phyloP scores from a whole-genome alignment of 1,284 basidiomycete species.

The Ceratobasidium sp. region DNA sequence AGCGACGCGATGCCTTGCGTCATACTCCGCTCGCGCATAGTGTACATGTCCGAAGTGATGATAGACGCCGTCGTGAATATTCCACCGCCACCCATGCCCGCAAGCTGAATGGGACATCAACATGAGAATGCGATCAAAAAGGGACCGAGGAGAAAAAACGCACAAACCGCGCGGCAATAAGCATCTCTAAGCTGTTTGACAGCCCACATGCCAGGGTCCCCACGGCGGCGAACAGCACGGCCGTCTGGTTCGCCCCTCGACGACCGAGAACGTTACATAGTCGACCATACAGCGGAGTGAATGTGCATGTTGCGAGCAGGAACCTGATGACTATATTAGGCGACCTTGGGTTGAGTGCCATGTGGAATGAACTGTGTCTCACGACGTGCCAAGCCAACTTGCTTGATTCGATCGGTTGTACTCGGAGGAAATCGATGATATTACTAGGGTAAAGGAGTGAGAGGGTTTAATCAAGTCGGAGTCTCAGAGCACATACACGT shows the following conservation, averaged over 20 bases:
- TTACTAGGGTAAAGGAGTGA: conserved; percentile 54
- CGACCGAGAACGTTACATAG: conserved; percentile 81
- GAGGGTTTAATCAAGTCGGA: not conserved
- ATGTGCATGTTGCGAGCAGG: conserved; percentile 77
- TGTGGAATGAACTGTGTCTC: conserved; percentile 43
- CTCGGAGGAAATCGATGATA: conserved; percentile 79
- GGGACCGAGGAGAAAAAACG: conserved; percentile 45
- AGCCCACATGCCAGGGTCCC: conserved; percentile 79
- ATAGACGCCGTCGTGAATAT: conserved; percentile 75
- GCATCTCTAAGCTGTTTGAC: conserved; percentile 73
- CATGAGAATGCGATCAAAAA: conserved; percentile 19
- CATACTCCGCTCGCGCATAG: conserved; percentile 71
- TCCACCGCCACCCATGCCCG: conserved; percentile 82
- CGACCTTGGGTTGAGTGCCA: conserved; percentile 30
- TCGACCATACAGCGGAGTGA: conserved; percentile 81
- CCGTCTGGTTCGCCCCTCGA: conserved; percentile 70
- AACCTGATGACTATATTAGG: conserved; percentile 56
- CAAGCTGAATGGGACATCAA: conserved; percentile 57
- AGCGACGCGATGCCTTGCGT: conserved; percentile 74
- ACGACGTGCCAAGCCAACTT: conserved; percentile 82
- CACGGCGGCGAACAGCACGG: conserved; percentile 69
- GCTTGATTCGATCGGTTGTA: conserved; percentile 79
- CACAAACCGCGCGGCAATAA: conserved; percentile 79
- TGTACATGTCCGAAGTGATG: conserved; percentile 80
- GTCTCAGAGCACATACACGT: conserved; percentile 54